Conservation (phyloP, 768 basidiomycete species). For the Hydnomerulius pinastri region DNA sequence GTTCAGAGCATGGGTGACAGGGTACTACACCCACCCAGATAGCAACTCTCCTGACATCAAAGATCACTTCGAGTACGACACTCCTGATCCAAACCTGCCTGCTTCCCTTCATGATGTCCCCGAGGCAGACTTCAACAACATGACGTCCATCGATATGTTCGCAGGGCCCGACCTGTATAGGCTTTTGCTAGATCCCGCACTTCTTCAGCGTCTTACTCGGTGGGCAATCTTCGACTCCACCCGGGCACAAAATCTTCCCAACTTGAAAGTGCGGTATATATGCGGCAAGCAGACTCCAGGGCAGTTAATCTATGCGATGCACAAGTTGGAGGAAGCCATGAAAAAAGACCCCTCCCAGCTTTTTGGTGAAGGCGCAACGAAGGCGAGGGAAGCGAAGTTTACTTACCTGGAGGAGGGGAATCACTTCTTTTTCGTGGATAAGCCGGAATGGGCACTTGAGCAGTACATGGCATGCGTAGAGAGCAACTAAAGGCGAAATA, state of each 20-base stretch:
- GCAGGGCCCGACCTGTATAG: background rate
- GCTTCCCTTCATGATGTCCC: constrained; percentile 1
- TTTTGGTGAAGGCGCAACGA: constrained; percentile 3
- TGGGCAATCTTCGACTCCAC: constrained; percentile 7
- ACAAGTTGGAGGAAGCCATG: constrained; percentile 1
- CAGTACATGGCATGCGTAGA: background rate
- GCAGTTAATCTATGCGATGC: background rate
- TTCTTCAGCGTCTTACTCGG: background rate
- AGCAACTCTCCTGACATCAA: background rate
- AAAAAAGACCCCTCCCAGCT: background rate
- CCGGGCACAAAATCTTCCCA: constrained; percentile 7
- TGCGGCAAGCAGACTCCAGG: constrained; percentile 1
- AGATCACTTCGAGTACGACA: constrained; percentile 4
- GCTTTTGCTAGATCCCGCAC: background rate
- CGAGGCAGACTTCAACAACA: background rate
- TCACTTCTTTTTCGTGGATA: constrained; percentile 7
- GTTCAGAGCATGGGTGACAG: constrained; percentile 2
- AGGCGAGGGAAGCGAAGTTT: constrained; percentile 1
- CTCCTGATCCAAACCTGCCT: background rate
- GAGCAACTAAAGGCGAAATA: background rate
- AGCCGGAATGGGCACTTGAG: constrained; percentile 5
- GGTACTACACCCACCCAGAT: background rate
- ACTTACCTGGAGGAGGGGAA: constrained; percentile 2
- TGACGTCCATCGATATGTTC: constrained; percentile 3
- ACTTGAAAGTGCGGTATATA: constrained; percentile 2